Conservation (phyloP, 345 rosid species). For the Lepidium didymum region DNA sequence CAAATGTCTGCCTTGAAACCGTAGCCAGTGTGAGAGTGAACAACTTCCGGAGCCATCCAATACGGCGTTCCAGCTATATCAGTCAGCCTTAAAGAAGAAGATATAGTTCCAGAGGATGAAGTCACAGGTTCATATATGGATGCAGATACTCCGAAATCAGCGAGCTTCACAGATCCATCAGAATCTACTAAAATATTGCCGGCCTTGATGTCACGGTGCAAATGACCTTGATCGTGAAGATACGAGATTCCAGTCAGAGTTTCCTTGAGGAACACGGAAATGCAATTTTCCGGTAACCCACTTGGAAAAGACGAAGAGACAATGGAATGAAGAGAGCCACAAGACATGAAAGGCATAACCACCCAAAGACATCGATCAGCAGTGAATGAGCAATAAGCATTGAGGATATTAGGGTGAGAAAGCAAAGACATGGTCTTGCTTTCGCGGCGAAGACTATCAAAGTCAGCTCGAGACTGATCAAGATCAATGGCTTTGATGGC, state of each 20-base stretch:
- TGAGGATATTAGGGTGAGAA: conserved; percentile 75
- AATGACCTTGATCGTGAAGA: conserved; percentile 73
- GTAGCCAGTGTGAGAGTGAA: conserved; percentile 83
- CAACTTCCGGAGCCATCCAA: conserved; percentile 99
- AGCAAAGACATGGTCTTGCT: conserved; percentile 75
- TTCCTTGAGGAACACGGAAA: conserved; percentile 60
- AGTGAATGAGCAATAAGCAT: conserved; percentile 74
- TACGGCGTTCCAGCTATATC: conserved; percentile 81
- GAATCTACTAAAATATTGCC: conserved; percentile 73
- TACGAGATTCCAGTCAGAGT: conserved; percentile 59
- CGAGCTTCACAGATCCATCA: conserved; percentile 62
- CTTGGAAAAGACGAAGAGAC: conserved; percentile 57
- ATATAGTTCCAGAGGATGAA: conserved; percentile 3
- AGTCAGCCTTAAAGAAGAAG: conserved; percentile 46
- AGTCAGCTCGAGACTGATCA: conserved; percentile 55
- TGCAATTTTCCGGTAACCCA: conserved; percentile 72
- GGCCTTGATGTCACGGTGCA: conserved; percentile 73
- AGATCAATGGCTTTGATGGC: conserved; percentile 87
- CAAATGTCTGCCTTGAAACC: conserved; percentile 89
- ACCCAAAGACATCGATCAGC: conserved; percentile 81
- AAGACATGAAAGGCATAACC: conserved; percentile 92
- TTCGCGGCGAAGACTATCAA: conserved; percentile 63
- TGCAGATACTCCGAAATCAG: conserved; percentile 87
- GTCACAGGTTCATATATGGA: conserved; percentile 51
- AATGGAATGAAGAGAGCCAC: conserved; percentile 76